Evolutionary conservation across 2,329 filamentous ascomycete species (phyloP), one percentile per base, ranked within the genome.

Genomic region (Phyllosticta citrichinensis): DNA sequence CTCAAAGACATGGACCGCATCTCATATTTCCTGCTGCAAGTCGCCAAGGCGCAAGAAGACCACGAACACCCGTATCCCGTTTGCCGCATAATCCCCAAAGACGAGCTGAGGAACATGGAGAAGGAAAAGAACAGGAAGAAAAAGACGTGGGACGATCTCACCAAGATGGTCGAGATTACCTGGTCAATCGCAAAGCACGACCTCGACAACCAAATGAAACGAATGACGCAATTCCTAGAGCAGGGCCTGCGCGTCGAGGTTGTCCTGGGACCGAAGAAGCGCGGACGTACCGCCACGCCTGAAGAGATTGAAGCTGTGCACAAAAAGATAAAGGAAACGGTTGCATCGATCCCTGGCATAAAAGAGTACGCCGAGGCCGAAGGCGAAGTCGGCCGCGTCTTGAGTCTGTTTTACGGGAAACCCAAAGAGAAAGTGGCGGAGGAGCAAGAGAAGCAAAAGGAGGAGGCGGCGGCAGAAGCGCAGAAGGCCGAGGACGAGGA

Each of bases 151-250:
- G 51, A 78, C 65, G 60, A 62, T 6, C 19, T 62, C 30, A 70
- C 74, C 17, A 97, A 97, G 76, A 87, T 87, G 70, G 73, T 97
- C n/a, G 92, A 97, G 75, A 67, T 97, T 67, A 93, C 91, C 73
- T 97, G 92, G 92, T 86, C 87, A 35, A 95, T 96, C 68, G 86
- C 85, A 63, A 70, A 74, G 12, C 83, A 93, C 70, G 92, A 97
- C 76, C 73, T 96, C 58, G 76, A 76, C n/a, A 86, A 89, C 71
- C 83, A 87, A 69, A 52, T 94, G 72, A 82, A 82, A 68, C 83
- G 85, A 75, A 72, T 93, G 68, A 75, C 75, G 63, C 79, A 76
- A 59, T 96, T 96, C 70, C 70, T 97, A 70, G 76, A 72, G 9
- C 89, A 90, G 72, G 91, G 91, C 0, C 81, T 83, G 70, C 85